A percentile compares a stretch with the other conserved stretches of the same genome.
phyloP scores from a whole-genome alignment of 2,329 filamentous ascomycete genomes.

The Neophaeococcomyces mojaviensis region DNA sequence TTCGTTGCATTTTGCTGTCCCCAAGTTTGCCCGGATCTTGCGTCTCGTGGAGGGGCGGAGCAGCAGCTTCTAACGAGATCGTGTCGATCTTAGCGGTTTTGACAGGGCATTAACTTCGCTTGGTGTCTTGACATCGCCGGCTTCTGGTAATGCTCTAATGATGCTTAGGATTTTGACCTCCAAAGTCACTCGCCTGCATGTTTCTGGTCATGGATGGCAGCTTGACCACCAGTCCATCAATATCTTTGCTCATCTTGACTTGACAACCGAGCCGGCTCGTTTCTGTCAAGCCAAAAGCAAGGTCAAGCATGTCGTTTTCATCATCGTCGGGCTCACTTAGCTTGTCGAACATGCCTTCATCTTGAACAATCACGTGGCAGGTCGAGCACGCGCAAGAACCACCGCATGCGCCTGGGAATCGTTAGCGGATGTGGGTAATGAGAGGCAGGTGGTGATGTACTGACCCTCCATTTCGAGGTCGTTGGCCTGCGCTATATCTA shows the following conservation, averaged over 20 bases:
- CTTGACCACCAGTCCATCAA: conserved; percentile 78
- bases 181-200: conserved; percentile 89
- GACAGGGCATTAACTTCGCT: too few relatives aligned
- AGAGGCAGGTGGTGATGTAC: conserved; percentile 2
- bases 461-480: conserved; percentile 93
- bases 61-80: too few relatives aligned
- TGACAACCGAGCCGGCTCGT: conserved; percentile 80
- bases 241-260: conserved; percentile 80
- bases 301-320: conserved; percentile 84
- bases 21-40: too few relatives aligned
- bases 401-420: conserved; percentile 66
- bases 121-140: background rate
- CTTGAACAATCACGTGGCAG: conserved; percentile 78
- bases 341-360: conserved; percentile 66
- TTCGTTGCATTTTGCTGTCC: too few relatives aligned
- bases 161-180: conserved; percentile 17
- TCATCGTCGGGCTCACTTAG: conserved; percentile 72
- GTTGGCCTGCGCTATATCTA: conserved; percentile 90
- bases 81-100: too few relatives aligned
- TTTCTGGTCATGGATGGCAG: conserved; percentile 93
- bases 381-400: conserved; percentile 90
- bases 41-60: too few relatives aligned
- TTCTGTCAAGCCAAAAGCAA: conserved; percentile 84
- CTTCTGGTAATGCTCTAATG: background rate
- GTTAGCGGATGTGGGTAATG: conserved; percentile 1